Conservation (phyloP, 2,329 filamentous ascomycete species). For the Apiospora pterosperma region DNA sequence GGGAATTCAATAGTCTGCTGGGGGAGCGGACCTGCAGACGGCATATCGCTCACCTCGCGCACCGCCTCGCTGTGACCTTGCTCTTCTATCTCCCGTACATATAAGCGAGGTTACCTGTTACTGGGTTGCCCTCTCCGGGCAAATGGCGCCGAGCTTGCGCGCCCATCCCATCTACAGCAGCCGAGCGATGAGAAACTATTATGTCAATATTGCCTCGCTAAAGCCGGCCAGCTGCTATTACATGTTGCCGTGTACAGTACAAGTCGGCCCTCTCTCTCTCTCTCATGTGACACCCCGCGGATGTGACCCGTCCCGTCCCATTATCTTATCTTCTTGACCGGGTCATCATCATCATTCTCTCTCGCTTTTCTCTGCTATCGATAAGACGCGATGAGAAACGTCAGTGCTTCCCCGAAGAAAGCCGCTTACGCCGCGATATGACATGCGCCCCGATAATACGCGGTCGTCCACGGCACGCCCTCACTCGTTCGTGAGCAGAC, state of each 20-base stretch:
- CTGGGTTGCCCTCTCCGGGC: neutral
- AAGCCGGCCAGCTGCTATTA: neutral
- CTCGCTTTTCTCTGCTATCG: too few relatives aligned
- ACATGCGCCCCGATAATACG: neutral
- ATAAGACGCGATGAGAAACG: neutral
- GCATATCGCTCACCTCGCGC: neutral
- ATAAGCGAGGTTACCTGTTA: neutral
- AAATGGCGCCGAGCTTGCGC: neutral
- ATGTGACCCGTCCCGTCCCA: neutral
- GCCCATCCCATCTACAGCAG: neutral
- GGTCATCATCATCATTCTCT: neutral
- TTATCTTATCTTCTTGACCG: neutral
- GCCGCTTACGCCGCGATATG: neutral
- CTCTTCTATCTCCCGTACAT: neutral
- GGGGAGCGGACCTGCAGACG: neutral
- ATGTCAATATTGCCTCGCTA: neutral
- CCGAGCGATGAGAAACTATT: neutral
- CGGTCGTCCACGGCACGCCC: neutral
- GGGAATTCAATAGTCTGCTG: neutral
- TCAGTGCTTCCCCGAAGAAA: neutral
- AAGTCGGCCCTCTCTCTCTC: neutral
- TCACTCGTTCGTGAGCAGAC: neutral
- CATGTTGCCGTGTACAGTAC: neutral
- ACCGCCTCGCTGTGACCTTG: neutral
- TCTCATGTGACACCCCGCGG: neutral